These are phyloP conservation scores for Phalaenopsis equestris DNA, from an alignment of 106 monocot genomes.

Conservation along the genomic window DNA sequence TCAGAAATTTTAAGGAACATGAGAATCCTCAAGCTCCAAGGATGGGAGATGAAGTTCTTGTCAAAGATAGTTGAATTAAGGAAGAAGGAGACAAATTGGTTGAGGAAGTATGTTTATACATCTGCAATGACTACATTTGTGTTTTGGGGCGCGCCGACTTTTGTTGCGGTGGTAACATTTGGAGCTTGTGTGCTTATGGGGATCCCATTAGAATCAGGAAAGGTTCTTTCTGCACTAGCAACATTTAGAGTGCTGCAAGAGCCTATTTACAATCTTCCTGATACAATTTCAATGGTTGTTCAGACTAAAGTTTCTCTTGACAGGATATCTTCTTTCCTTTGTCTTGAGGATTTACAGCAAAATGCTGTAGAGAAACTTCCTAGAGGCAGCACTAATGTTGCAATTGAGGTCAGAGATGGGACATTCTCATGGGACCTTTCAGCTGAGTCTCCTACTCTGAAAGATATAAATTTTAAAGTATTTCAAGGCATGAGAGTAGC, in stretches of 20 bases:
- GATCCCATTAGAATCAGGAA: constrained; percentile 43
- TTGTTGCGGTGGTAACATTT: constrained; percentile 39
- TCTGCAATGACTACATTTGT: constrained; percentile 23
- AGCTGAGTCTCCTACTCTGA: constrained; percentile 45
- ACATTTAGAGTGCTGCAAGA: constrained; percentile 39
- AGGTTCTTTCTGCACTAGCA: constrained; percentile 46
- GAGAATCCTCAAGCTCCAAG: constrained; percentile 54
- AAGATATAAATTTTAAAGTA: constrained; percentile 54
- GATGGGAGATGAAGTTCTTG: constrained; percentile 60
- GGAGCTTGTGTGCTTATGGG: constrained; percentile 43
- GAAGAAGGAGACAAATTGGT: constrained; percentile 30
- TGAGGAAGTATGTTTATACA: constrained; percentile 29
- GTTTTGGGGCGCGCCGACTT: constrained; percentile 38
- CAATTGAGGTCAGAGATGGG: constrained; percentile 39
- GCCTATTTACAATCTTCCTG: constrained; percentile 38
- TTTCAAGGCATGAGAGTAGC: constrained; percentile 66
- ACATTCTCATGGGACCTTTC: constrained; percentile 47
- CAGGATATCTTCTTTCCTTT: constrained; percentile 36
- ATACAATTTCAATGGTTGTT: constrained; percentile 27
- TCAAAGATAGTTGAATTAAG: constrained; percentile 34
- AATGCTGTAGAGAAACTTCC: constrained; percentile 38
- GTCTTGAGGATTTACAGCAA: constrained; percentile 27
- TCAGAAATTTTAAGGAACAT: constrained; percentile 52
- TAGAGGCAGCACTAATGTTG: constrained; percentile 24
- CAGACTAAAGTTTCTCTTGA: constrained; percentile 49